Conservation (phyloP, 495 filamentous ascomycete species). For the Lineolata rhizophorae region DNA sequence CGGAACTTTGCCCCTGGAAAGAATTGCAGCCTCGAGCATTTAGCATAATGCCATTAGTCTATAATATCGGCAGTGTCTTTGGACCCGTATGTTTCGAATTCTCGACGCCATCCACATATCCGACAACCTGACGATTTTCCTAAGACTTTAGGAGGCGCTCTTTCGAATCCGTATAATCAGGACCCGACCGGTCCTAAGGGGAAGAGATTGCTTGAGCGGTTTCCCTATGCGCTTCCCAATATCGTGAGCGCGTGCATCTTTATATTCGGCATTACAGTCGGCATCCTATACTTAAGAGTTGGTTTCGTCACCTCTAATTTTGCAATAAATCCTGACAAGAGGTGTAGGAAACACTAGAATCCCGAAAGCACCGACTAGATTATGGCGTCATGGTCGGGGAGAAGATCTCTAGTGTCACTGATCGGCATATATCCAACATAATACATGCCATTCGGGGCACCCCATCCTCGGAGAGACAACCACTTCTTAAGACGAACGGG, state of each 20-base stretch:
- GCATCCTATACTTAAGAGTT: conserved; percentile 50
- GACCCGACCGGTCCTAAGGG: conserved; percentile 37
- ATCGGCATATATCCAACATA: no score
- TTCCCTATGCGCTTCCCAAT: conserved; percentile 70
- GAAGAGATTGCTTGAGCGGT: conserved; percentile 42
- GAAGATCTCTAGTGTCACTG: no score
- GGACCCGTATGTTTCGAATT: no score
- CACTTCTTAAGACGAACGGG: no score
- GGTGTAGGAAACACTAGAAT: conserved; percentile 59
- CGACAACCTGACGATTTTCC: no score
- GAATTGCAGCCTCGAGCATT: conserved; percentile 67
- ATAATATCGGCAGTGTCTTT: conserved; percentile 68
- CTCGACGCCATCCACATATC: no score
- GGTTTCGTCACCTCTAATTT: no score
- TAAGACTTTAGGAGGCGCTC: conserved; percentile 66
- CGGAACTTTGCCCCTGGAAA: conserved; percentile 58
- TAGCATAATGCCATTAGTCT: conserved; percentile 60
- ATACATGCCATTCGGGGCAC: no score
- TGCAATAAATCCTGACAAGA: no score
- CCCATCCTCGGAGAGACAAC: no score
- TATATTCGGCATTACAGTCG: conserved; percentile 45
- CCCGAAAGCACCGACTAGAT: conserved; percentile 38
- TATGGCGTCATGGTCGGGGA: conserved; percentile 47
- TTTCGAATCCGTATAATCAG: conserved; percentile 38
- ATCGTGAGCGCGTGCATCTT: conserved; percentile 51